A percentile compares a stretch with the other conserved stretches of the same genome.
phyloP scores from a whole-genome alignment of 257 asterid genomes.

The Petunia secreta region DNA sequence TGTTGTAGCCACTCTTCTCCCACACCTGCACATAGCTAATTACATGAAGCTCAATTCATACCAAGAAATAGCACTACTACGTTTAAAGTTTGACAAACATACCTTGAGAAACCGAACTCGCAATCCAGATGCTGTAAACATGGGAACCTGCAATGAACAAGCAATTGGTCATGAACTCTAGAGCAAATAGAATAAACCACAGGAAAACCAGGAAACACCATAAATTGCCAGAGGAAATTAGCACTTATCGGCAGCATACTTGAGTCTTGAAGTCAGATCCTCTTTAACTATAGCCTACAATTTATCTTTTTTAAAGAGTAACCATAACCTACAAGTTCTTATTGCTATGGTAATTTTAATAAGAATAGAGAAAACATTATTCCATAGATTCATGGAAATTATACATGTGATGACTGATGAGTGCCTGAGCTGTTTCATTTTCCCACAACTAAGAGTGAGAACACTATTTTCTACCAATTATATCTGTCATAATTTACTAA shows the following conservation, averaged over 20 bases:
- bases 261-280: background rate
- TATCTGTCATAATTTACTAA: too few relatives aligned
- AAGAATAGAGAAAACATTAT: too few relatives aligned
- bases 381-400: too few relatives aligned
- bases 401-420: too few relatives aligned
- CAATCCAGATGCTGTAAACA: slow-evolving; percentile 98
- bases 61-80: background rate
- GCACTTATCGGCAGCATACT: too few relatives aligned
- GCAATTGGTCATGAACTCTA: background rate
- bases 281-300: background rate
- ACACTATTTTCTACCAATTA: too few relatives aligned
- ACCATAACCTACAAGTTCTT: too few relatives aligned
- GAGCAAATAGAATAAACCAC: background rate
- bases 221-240: too few relatives aligned
- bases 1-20: slow-evolving; percentile 99
- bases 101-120: slow-evolving; percentile 99
- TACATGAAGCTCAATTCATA: background rate
- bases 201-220: background rate
- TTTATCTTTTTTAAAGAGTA: too few relatives aligned
- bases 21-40: slow-evolving; percentile 68
- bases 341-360: too few relatives aligned
- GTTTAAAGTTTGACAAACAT: slow-evolving; percentile 12
- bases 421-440: too few relatives aligned
- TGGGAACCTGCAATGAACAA: slow-evolving; percentile 76
- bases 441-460: too few relatives aligned